These are phyloP conservation scores for Epichloe sp. DNA, from an alignment of 2,329 filamentous ascomycete species.

Conservation along the genomic window DNA sequence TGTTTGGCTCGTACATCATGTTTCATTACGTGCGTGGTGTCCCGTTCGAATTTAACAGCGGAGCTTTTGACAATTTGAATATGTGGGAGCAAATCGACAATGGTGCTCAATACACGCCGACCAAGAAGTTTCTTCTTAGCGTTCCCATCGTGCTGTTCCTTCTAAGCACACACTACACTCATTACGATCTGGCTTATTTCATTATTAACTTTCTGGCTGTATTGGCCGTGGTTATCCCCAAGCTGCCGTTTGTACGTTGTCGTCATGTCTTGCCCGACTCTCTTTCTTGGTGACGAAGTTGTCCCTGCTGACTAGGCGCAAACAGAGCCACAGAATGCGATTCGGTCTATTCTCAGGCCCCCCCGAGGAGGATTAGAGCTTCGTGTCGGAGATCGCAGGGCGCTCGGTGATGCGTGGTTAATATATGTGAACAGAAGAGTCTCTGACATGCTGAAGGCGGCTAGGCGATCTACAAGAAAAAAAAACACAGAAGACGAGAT, in stretches of 20 bases:
- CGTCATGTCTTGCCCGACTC: background rate
- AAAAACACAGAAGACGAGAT: constrained; percentile 4
- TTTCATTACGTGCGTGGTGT: constrained; percentile 98
- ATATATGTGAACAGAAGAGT: background rate
- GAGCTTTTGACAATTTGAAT: constrained; percentile 97
- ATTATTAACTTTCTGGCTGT: constrained; percentile 93
- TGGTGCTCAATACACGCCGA: constrained; percentile 93
- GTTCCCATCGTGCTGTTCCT: constrained; percentile 92
- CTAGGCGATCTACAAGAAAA: background rate
- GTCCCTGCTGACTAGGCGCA: constrained; percentile 12
- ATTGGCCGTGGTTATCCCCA: constrained; percentile 86
- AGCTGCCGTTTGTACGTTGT: constrained; percentile 76
- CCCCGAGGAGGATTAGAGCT: constrained; percentile 39
- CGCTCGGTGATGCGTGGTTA: constrained; percentile 1
- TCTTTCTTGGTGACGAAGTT: background rate
- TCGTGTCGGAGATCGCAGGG: constrained; percentile 2
- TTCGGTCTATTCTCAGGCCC: constrained; percentile 61
- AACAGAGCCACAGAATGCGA: constrained; percentile 63
- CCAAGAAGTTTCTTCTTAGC: constrained; percentile 94
- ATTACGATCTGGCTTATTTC: constrained; percentile 95
- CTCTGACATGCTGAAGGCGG: background rate
- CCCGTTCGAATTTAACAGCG: constrained; percentile 96
- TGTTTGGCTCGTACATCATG: constrained; percentile 98
- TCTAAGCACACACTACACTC: constrained; percentile 95
- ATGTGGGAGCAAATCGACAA: constrained; percentile 99